phyloP scores from a whole-genome alignment of 2,329 filamentous ascomycete genomes.

The Cladophialophora bantiana region DNA sequence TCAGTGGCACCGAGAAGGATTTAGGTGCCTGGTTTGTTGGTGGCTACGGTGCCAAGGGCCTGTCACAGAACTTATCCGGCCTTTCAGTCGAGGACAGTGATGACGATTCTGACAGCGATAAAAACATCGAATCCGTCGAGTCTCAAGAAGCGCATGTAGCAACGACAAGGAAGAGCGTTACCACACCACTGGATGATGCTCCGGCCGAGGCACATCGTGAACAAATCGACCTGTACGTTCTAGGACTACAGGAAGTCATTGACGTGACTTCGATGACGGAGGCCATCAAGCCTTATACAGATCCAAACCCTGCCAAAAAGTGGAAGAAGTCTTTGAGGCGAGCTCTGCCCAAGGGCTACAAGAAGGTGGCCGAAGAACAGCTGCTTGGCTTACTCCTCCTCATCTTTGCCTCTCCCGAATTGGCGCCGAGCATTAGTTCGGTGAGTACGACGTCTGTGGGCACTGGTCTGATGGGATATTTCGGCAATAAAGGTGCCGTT shows the following conservation, averaged over 20 bases:
- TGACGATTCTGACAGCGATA: conserved; percentile 40
- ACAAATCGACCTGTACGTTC: conserved; percentile 85
- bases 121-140: conserved; percentile 51
- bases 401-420: conserved; percentile 80
- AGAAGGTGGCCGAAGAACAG: conserved; percentile 79
- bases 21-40: conserved; percentile 86
- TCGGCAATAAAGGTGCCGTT: conserved; percentile 95
- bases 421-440: conserved; percentile 77
- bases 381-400: conserved; percentile 84
- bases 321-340: conserved; percentile 81
- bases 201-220: conserved; percentile 60
- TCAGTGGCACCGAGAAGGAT: conserved; percentile 85
- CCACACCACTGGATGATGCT: conserved; percentile 55
- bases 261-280: conserved; percentile 82
- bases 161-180: conserved; percentile 52
- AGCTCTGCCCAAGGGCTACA: conserved; percentile 78
- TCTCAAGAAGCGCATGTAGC: conserved; percentile 56
- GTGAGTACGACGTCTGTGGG: conserved; percentile 84
- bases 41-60: conserved; percentile 74
- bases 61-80: conserved; percentile 68
- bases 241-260: conserved; percentile 91
- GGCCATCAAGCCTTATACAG: conserved; percentile 77
- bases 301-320: conserved; percentile 72
- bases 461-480: conserved; percentile 88
- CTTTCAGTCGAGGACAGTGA: conserved; percentile 47